Base-by-base conservation (phyloP, 1,139 yeast species). In the Candida pseudoviswanathii region DNA sequence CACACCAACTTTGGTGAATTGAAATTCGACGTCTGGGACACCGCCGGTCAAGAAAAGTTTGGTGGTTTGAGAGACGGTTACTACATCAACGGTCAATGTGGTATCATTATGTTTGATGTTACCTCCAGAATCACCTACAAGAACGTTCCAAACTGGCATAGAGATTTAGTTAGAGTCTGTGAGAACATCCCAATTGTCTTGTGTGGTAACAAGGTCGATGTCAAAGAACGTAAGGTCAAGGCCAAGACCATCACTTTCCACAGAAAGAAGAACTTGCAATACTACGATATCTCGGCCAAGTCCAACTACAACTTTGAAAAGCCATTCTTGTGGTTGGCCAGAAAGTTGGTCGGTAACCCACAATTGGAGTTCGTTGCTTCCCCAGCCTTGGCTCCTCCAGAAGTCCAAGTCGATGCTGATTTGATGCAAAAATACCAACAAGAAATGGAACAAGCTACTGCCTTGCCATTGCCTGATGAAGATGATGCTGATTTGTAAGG, bases 61-160 rank as follows among this genome's bases (percentile, higher is more conserved):
- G 99, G 99, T 75, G 99, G 99, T 66, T 83, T 95, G 69, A 92
- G 99, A 84, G 99, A 94, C 69, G 99, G 99, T 70, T 94, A 95
- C 82, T 94, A 95, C 79, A 94, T 95, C 73, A 92, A 94, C 73
- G 99, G 99, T 69, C 97, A 95, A 80, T 95, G 99, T 84, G 99
- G 98, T 80, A 94, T 95, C 79, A 95, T 95, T 75, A 95, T 95
- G 99, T 95, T 95, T 71, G 99, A 95, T 77, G 99, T 95, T 58
- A 95, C 99, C 56, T 91, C 98, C 49, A 91, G 99, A 84, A 94
- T 95, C 79, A 95, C 99, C 63, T 95, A 95, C 82, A 95, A 94
- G 83, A 95, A 95, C 76, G 99, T 95, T 71, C 99, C 99, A 74
- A 95, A 94, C 88, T 95, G 99, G 99, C 97, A 94, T 86, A 83